Conservation (phyloP, 768 basidiomycete species). For the Baorangia bicolor region DNA sequence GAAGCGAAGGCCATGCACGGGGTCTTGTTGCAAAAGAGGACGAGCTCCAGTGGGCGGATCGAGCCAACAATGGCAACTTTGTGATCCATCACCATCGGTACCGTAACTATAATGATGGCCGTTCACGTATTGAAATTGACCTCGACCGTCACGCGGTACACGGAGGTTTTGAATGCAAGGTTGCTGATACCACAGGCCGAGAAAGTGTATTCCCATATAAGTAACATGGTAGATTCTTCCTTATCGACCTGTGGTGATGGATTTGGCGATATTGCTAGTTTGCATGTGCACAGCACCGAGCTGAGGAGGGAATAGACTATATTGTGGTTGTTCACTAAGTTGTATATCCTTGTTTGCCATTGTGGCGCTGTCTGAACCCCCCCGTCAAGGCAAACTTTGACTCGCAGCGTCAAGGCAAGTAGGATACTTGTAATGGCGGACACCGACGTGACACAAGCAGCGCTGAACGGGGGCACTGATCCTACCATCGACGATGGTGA, state of each 20-base stretch:
- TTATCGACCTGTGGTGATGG: constrained; percentile 2
- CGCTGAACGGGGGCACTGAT: constrained; percentile 32
- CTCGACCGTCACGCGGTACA: constrained; percentile 25
- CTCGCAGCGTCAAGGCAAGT: constrained; percentile 10
- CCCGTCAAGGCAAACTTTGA: constrained; percentile 24
- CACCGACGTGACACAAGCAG: constrained; percentile 45
- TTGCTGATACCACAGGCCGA: constrained; percentile 2
- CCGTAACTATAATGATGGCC: constrained; percentile 33
- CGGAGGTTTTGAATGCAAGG: constrained; percentile 16
- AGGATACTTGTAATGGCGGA: constrained; percentile 46
- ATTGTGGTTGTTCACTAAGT: neutral
- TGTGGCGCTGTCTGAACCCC: constrained; percentile 18
- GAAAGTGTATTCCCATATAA: neutral
- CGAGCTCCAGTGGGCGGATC: neutral
- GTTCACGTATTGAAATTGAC: constrained; percentile 24
- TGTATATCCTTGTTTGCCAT: constrained; percentile 32
- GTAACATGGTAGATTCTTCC: neutral
- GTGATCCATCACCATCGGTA: constrained; percentile 30
- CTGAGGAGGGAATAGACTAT: neutral
- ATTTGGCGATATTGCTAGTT: neutral
- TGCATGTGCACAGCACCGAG: neutral
- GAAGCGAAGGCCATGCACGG: constrained; percentile 26
- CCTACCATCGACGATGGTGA: constrained; percentile 53
- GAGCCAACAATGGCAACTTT: constrained; percentile 21
- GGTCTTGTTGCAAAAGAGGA: constrained; percentile 20